Percentiles rank a stretch among this genome's conserved stretches.
Evolutionary conservation across 2,329 filamentous ascomycete species (phyloP).

Genomic region (Colletotrichum cordylinicola): DNA sequence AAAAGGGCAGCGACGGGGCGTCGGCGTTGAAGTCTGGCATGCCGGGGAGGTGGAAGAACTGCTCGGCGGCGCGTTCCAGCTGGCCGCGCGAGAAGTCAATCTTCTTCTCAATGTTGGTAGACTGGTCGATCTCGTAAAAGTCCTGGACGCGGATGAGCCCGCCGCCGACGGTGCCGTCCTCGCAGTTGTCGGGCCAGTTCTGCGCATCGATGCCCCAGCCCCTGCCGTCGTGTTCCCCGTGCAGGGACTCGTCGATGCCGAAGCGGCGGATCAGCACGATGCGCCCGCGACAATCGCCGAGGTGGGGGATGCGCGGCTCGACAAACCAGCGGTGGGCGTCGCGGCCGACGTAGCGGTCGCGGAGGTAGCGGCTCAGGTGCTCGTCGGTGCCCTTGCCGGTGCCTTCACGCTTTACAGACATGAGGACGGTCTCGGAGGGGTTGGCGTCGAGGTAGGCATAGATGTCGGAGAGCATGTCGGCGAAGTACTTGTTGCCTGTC

Average conservation of each 20-base stretch:
- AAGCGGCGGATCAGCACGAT: conserved; percentile 88
- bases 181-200: conserved; percentile 87
- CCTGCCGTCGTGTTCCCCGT: conserved; percentile 50
- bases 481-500: conserved; percentile 80
- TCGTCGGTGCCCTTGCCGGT: conserved; percentile 80
- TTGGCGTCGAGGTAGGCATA: conserved; percentile 79
- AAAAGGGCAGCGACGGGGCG: conserved; percentile 64
- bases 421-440: conserved; percentile 81
- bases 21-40: conserved; percentile 28
- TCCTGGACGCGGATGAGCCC: conserved; percentile 88
- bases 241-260: conserved; percentile 62
- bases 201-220: conserved; percentile 68
- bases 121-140: conserved; percentile 87
- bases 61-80: conserved; percentile 72
- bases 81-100: conserved; percentile 76
- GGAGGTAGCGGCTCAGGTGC: conserved; percentile 77
- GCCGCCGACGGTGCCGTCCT: conserved; percentile 72
- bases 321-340: conserved; percentile 75
- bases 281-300: conserved; percentile 81
- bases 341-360: conserved; percentile 70
- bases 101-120: conserved; percentile 80
- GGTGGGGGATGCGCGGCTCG: conserved; percentile 74
- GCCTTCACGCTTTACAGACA: conserved; percentile 92
- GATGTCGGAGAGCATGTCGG: conserved; percentile 72
- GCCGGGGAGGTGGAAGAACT: conserved; percentile 48